A percentile compares a stretch with the other conserved stretches of the same genome.
Conservation (phyloP, 495 filamentous ascomycete genomes). For the Choiromyces venosus region DNA sequence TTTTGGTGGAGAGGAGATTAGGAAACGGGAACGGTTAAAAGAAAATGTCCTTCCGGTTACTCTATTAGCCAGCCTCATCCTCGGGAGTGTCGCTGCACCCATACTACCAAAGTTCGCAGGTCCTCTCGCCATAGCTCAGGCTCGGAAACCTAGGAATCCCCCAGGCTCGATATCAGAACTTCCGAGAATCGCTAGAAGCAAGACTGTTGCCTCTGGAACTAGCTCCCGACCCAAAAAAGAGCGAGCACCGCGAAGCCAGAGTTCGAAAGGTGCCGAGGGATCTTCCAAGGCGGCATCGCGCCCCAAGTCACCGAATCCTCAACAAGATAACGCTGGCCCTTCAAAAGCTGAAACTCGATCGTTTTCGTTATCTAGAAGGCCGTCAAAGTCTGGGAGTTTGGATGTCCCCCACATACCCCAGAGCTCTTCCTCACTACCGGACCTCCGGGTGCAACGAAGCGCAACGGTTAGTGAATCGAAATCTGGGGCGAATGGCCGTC, state of each 20-base stretch:
- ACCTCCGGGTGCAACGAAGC: conserved; percentile 50
- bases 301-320: conserved; percentile 29
- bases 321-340: conserved; percentile 33
- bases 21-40: conserved; percentile 60
- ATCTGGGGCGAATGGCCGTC: conserved; percentile 49
- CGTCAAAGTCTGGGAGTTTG: conserved; percentile 45
- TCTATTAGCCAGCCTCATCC: conserved; percentile 63
- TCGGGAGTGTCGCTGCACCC: conserved; percentile 55
- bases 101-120: conserved; percentile 53
- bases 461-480: conserved; percentile 47
- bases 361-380: conserved; percentile 38
- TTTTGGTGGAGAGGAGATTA: conserved; percentile 60
- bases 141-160: conserved; percentile 60
- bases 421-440: conserved; percentile 64
- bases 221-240: conserved; percentile 49
- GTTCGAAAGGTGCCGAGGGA: conserved; percentile 43
- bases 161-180: conserved; percentile 49
- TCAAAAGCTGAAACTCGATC: conserved; percentile 32
- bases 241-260: conserved; percentile 45
- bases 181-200: conserved; percentile 55
- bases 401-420: conserved; percentile 50
- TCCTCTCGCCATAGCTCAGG: conserved; percentile 67
- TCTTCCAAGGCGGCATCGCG: conserved; percentile 36
- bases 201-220: conserved; percentile 54
- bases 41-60: conserved; percentile 70